Evolutionary conservation across 2,329 filamentous ascomycete species (phyloP), one percentile per base, ranked within the genome.

Genomic region (Trichoderma semiorbis): DNA sequence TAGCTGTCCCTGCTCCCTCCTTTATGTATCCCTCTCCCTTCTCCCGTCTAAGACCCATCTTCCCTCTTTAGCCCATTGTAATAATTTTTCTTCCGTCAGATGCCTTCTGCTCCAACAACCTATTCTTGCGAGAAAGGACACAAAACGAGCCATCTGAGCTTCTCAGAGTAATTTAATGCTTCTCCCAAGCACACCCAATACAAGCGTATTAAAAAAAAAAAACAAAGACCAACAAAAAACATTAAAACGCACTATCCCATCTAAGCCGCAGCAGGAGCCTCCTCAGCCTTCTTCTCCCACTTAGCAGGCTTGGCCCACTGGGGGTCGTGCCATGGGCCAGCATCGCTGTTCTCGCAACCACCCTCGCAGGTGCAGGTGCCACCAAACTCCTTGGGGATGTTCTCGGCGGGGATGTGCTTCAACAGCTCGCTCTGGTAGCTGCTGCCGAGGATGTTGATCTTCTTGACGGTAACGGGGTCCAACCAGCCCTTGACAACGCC

Each of bases 401-500:
- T 98, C 87, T 98, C 95, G 68, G 90, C 87, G 2, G 94, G 92
- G 3, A 99, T 89, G 84, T 99, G 96, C 72, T 85, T 87, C 73
- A 97, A 86, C 71, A 99, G 86, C 82, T 97, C 93, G 78, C 88
- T 90, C 86, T 97, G 88, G 86, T 98, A 98, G 73, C 89, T 86
- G 75, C 85, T 84, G 75, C 95, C 94, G 50, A 98, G 87, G 71
- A 99, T 91, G 83, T 97, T 90, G 80, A 99, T 99, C 90, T 99
- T 99, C 80, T 91, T 87, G 73, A 97, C 95, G 62, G 96, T 99
- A 79, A 99, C 94, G 66, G 96, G 96, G 84, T 99, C 96, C 78
- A 99, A 88, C 90, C 96, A 98, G 76, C 91, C 90, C 88, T 97
- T 98, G 83, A 98, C 89, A 72, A 97, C 88, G 80, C 85, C 87